Conservation (phyloP, 1,284 basidiomycete species). For the Cryptococcus sp. region DNA sequence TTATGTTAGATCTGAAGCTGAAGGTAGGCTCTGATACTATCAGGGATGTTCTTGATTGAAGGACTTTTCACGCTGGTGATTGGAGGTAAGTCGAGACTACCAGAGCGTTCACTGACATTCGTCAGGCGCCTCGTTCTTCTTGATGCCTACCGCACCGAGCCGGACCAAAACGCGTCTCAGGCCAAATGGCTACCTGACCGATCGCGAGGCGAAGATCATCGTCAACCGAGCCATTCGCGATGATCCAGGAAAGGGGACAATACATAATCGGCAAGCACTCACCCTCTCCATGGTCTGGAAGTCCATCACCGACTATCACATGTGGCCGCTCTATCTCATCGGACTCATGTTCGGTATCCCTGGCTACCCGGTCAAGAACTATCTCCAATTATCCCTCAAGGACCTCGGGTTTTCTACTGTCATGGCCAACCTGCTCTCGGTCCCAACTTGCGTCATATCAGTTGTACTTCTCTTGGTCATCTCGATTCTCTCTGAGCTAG, state of each 20-base stretch:
- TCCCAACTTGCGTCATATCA: slow-evolving; percentile 42
- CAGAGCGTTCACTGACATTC: slow-evolving; percentile 50
- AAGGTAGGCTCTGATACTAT: too few relatives aligned
- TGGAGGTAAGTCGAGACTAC: neutral
- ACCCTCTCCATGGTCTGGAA: slow-evolving; percentile 60
- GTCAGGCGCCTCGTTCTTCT: slow-evolving; percentile 66
- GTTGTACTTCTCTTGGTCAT: slow-evolving; percentile 54
- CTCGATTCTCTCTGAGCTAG: slow-evolving; percentile 19
- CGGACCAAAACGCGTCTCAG: slow-evolving; percentile 68
- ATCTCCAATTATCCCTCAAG: slow-evolving; percentile 65
- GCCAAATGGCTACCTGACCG: slow-evolving; percentile 63
- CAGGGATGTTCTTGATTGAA: slow-evolving; percentile 40
- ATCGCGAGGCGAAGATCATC: slow-evolving; percentile 53
- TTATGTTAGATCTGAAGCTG: slow-evolving; percentile 2
- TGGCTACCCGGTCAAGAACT: slow-evolving; percentile 58
- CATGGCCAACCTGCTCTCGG: slow-evolving; percentile 63
- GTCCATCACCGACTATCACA: slow-evolving; percentile 53
- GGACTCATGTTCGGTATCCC: slow-evolving; percentile 53
- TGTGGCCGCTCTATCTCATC: slow-evolving; percentile 60
- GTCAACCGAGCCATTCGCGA: slow-evolving; percentile 34
- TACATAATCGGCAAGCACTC: slow-evolving; percentile 78
- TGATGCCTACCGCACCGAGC: slow-evolving; percentile 69
- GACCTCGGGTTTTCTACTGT: slow-evolving; percentile 66
- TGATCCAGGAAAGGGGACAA: slow-evolving; percentile 48
- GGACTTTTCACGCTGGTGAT: slow-evolving; percentile 19